Evolutionary conservation across 1,139 yeast genomes (phyloP), one percentile per base, ranked within the genome.

Genomic region (Yarrowia galli): DNA sequence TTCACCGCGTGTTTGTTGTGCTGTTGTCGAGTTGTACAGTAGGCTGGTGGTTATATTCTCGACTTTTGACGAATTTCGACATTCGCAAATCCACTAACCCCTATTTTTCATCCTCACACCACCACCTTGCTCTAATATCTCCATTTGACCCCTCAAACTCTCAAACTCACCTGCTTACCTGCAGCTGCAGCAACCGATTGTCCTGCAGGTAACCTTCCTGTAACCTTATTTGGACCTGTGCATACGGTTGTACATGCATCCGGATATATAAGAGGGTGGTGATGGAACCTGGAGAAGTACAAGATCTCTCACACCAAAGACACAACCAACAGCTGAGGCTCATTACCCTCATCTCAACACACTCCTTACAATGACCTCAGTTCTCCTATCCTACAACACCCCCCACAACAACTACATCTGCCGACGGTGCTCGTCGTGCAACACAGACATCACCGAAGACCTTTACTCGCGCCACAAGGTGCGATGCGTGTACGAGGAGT

Each of bases 361-460:
- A 40, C 46, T 54, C 61, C 46, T 38, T 32, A 23, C 8, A 35
- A 54, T 40, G 48, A 38, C 48, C 48, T 32, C 61, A 38, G 36
- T 54, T n/a, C 35, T 53, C 15, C 45, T 38, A 3, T 8, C 46
- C 23, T 12, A 22, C 58, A 8, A 35, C 60, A 16, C 22, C 16
- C 48, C 25, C 20, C 35, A 56, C 49, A 28, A 32, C 64, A 43
- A 10, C 51, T 15, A 43, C 32, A 32, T 54, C 22, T 40, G 51
- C 35, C 64, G 64, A 58, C 25, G 64, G 15, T 58, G 64, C 51
- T 58, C 64, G 13, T 58, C 64, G 12, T 58, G 64, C 64, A 58
- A 58, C 51, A 43, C 51, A 2, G 64, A 58, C 51, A 58, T 58
- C 40, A 43, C 49, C 1, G 51, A 42, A 16, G 51, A 58, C 40